A percentile compares a stretch with the other conserved stretches of the same genome.
phyloP scores from a whole-genome alignment of 306 rosid genomes.

The Betula pendula region DNA sequence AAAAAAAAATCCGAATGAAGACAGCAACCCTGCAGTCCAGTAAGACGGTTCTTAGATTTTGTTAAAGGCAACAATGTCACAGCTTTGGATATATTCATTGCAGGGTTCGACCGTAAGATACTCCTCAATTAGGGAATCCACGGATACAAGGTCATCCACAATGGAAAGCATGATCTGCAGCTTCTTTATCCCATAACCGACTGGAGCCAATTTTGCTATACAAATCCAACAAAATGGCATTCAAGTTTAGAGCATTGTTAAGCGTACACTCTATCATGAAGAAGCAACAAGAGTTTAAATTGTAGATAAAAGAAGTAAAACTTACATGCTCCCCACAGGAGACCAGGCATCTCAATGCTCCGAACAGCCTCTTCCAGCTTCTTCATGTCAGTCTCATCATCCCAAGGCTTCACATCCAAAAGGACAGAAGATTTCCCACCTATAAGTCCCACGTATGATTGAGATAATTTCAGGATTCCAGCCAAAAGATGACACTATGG shows the following conservation, averaged over 20 bases:
- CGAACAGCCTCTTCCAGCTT: slow-evolving; percentile 90
- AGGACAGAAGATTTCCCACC: slow-evolving; percentile 92
- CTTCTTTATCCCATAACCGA: slow-evolving; percentile 92
- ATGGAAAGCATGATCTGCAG: slow-evolving; percentile 82
- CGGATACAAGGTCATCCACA: slow-evolving; percentile 84
- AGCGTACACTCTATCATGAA: neutral
- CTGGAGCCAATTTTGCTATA: slow-evolving; percentile 75
- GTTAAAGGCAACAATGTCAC: slow-evolving; percentile 95
- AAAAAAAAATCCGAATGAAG: slow-evolving; percentile 39
- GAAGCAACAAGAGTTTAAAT: neutral
- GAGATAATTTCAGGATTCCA: no score
- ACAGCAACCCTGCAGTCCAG: slow-evolving; percentile 32
- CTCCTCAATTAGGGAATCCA: slow-evolving; percentile 76
- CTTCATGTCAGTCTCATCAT: slow-evolving; percentile 94
- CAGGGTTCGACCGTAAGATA: slow-evolving; percentile 66
- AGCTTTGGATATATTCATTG: slow-evolving; percentile 77
- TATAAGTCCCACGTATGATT: slow-evolving; percentile 5
- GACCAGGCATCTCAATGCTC: slow-evolving; percentile 66
- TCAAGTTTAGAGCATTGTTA: neutral
- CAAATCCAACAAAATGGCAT: slow-evolving; percentile 19
- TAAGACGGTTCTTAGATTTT: slow-evolving; percentile 53
- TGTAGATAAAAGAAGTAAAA: neutral
- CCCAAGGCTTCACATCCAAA: slow-evolving; percentile 95
- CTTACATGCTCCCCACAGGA: slow-evolving; percentile 92
- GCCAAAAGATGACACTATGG: neutral